Conservation (phyloP, 306 rosid species). For the Gillenia trifoliata region DNA sequence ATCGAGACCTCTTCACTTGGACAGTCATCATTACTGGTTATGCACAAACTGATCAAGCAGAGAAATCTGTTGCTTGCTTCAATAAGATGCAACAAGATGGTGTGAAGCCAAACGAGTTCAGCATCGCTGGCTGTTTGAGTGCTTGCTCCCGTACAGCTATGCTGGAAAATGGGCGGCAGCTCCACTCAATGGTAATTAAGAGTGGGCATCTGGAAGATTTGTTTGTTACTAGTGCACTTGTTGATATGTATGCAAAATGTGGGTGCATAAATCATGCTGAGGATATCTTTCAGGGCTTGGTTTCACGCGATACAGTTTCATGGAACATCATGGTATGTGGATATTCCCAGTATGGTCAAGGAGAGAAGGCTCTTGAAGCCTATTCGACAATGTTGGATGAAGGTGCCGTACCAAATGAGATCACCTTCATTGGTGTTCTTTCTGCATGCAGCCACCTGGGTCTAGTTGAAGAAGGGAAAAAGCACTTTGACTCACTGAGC, state of each 20-base stretch:
- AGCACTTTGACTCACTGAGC: conserved; percentile 22
- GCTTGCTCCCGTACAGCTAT: conserved; percentile 27
- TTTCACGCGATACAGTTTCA: conserved; percentile 22
- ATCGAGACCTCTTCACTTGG: conserved; percentile 34
- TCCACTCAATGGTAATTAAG: conserved; percentile 32
- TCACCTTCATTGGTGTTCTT: conserved; percentile 35
- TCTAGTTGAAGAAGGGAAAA: conserved; percentile 32
- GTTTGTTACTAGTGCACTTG: conserved; percentile 28
- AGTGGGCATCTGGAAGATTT: conserved; percentile 24
- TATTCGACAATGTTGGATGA: conserved; percentile 25
- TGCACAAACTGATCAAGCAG: conserved; percentile 16
- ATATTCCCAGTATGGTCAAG: conserved; percentile 32
- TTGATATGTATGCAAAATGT: conserved; percentile 36
- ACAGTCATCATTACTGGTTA: conserved; percentile 28
- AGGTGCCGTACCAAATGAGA: conserved; percentile 26
- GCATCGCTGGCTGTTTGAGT: conserved; percentile 32
- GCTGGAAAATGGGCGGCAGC: conserved; percentile 31
- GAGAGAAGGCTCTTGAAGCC: conserved; percentile 25
- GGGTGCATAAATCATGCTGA: conserved; percentile 36
- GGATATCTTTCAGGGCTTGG: conserved; percentile 9
- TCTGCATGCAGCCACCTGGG: conserved; percentile 36
- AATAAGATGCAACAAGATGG: conserved; percentile 34
- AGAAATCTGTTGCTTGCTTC: conserved; percentile 22
- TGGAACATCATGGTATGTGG: conserved; percentile 40
- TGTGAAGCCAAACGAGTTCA: conserved; percentile 34